Conservation (phyloP, 116 monocot species). For the Posidonia oceanica region DNA sequence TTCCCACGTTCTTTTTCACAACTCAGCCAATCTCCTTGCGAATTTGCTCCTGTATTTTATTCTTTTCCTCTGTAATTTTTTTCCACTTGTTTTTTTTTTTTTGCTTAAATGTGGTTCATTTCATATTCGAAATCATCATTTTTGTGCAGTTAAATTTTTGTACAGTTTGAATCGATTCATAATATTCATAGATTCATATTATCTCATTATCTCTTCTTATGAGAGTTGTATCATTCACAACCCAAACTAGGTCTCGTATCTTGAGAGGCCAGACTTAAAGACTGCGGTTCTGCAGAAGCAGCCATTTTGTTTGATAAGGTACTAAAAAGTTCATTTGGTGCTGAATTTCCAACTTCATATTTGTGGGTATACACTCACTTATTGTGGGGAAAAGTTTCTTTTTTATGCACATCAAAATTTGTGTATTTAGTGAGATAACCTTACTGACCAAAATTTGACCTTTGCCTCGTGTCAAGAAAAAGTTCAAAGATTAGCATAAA, state of each 20-base stretch:
- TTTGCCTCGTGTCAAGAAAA: too few species aligned
- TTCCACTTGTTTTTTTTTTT: too few species aligned
- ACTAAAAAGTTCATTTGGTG: neutral
- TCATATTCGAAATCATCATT: neutral
- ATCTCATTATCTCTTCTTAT: neutral
- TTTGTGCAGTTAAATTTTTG: neutral
- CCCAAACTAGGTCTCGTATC: slow-evolving; percentile 61
- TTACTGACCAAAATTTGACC: too few species aligned
- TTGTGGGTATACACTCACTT: neutral
- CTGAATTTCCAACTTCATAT: neutral
- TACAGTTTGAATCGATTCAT: neutral
- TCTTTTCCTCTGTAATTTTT: too few species aligned
- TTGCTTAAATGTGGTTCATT: too few species aligned
- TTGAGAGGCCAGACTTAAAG: slow-evolving; percentile 71
- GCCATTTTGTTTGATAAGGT: slow-evolving; percentile 87
- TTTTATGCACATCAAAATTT: neutral
- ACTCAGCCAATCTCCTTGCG: too few species aligned
- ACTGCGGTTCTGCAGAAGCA: slow-evolving; percentile 50
- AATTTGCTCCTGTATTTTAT: too few species aligned
- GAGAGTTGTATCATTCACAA: neutral
- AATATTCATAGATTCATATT: neutral
- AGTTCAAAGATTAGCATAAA: too few species aligned
- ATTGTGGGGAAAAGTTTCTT: neutral
- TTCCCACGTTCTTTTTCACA: too few species aligned
- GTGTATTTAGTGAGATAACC: too few species aligned